Evolutionary conservation across 805 yeast species (phyloP), one percentile per base, ranked within the genome.

Genomic region (Candida sakaeoensis): DNA sequence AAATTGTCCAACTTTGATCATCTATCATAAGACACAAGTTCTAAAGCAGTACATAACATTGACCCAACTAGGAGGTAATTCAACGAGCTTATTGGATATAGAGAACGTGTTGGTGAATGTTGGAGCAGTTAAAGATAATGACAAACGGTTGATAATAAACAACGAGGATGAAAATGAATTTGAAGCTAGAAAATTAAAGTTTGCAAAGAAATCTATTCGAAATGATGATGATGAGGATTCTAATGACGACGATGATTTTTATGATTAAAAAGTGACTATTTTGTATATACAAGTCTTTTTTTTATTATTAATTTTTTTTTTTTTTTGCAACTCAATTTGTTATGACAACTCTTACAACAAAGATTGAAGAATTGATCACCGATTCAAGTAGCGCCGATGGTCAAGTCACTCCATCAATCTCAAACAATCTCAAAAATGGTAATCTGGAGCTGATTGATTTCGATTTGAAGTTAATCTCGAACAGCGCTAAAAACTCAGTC

Each of bases 1-100:
- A 23, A 90, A 87, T 66, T 85, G 95, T 52, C 99, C 99, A 2
- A 93, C 99, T 0, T 65, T 93, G 6, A 71, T 93, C 37, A 76
- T 93, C 1, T 93, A 93, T 60, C 76, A 77, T 53, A 77, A 87
- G 40, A 83, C 82, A 21, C 80, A 86, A 47, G 90, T 95, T 7
- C 65, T 82, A 17, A 84, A 82, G 57, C 97, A 93, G 57, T 77
- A 69, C 52, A 77, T 93, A 8, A 91, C 98, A 0, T 68, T 91
- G 53, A 74, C 84, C 4, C 79, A 82, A 51, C 57, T 93, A 33
- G 96, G 95, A 8, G 99, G 99, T 2, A 84, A 82, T 56, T 79
- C 83, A 34, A 79, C 95, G 2, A 75, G 65, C 12, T 32, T 79
- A 19, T 62, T 63, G 32, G 98, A 93, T 58, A 52, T 93, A 32